Percentiles rank a stretch among this genome's conserved stretches.
These are phyloP conservation scores for Colletotrichum paranaense DNA, from an alignment of 2,329 filamentous ascomycete genomes.

Conservation along the genomic window DNA sequence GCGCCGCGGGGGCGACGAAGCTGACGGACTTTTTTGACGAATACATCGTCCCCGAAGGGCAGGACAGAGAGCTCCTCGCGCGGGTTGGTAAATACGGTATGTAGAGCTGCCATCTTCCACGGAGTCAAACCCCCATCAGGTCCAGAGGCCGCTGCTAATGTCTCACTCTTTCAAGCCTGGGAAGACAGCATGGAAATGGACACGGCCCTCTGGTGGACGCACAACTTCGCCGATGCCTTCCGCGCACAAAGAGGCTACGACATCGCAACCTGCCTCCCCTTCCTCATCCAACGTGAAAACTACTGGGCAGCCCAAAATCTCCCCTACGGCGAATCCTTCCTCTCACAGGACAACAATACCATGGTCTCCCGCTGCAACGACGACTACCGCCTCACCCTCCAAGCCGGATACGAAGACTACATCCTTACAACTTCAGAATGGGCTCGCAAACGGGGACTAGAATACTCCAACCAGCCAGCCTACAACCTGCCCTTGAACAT, in stretches of 20 bases:
- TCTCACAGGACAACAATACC: neutral
- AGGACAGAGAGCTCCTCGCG: neutral
- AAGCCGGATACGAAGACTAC: neutral
- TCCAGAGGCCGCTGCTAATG: too few species aligned
- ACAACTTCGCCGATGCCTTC: neutral
- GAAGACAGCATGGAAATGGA: neutral
- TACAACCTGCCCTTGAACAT: neutral
- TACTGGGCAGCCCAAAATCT: neutral
- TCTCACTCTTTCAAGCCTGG: too few species aligned
- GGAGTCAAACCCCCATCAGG: too few species aligned
- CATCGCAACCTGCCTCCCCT: neutral
- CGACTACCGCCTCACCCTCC: neutral
- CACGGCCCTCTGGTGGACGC: neutral
- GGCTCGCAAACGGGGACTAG: neutral
- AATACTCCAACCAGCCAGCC: neutral
- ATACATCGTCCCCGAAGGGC: neutral
- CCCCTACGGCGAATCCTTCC: neutral
- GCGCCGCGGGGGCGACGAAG: neutral
- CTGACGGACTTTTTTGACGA: neutral
- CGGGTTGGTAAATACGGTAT: neutral
- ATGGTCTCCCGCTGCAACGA: neutral
- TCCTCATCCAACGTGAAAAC: neutral
- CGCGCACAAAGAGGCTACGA: neutral
- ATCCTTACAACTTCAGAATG: neutral
- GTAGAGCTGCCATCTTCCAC: neutral